Conservation (phyloP, 495 filamentous ascomycete species). For the Bombardia bombarda region DNA sequence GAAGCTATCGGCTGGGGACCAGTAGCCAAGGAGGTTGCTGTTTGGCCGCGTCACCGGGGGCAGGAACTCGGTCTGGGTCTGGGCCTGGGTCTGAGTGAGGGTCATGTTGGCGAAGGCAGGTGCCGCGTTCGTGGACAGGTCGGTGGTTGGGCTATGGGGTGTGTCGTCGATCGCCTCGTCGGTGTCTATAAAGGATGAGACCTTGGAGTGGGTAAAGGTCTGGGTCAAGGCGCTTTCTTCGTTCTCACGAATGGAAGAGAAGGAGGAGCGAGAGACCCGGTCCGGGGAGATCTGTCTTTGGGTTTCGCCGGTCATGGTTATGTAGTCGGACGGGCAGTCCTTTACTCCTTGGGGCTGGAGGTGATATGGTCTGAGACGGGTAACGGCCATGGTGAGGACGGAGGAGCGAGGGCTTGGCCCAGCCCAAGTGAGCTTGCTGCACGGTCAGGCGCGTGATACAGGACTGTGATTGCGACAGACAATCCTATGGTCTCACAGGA, state of each 20-base stretch:
- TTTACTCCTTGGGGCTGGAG: conserved; percentile 7
- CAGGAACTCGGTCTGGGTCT: conserved; percentile 36
- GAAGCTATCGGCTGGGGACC: conserved; percentile 64
- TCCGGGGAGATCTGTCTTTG: conserved; percentile 21
- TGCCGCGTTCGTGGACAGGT: conserved; percentile 9
- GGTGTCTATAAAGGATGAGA: conserved; percentile 43
- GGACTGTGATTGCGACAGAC: conserved; percentile 17
- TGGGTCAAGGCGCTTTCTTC: conserved; percentile 52
- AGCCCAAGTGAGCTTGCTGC: conserved; percentile 2
- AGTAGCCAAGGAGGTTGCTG: conserved; percentile 48
- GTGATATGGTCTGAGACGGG: conserved; percentile 16
- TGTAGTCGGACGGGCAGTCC: conserved; percentile 18
- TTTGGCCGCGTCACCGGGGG: conserved; percentile 36
- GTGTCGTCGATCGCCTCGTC: conserved; percentile 42
- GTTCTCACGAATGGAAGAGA: conserved; percentile 50
- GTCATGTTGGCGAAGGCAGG: conserved; percentile 4
- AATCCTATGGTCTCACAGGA: conserved; percentile 17
- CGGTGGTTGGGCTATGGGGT: too few species aligned
- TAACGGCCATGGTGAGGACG: conserved; percentile 16
- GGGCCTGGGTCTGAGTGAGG: conserved; percentile 31
- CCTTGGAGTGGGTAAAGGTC: conserved; percentile 61
- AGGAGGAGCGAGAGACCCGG: conserved; percentile 41
- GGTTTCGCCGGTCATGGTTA: conserved; percentile 19
- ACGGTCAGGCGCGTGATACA: conserved; percentile 24
- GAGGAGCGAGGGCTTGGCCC: conserved; percentile 6